Conservation (phyloP, 176 grass and related monocot genomes). For the Tillandsia fasciculata region DNA sequence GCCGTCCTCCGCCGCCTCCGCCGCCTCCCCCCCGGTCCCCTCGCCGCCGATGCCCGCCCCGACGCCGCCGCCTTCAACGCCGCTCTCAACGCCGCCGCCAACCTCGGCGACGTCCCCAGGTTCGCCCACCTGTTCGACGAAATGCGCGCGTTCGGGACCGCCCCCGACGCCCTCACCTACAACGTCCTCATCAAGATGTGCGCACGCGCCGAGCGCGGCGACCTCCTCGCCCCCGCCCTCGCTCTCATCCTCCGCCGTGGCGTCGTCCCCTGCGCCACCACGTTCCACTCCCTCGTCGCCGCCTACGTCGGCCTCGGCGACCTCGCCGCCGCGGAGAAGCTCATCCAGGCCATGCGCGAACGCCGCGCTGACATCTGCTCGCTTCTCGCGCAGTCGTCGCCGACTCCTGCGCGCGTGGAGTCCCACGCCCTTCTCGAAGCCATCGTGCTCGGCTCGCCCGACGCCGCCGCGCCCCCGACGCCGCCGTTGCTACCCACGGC, state of each 20-base stretch:
- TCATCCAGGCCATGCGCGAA: slow-evolving; percentile 86
- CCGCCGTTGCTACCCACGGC: slow-evolving; percentile 35
- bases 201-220: slow-evolving; percentile 48
- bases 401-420: slow-evolving; percentile 1
- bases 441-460: slow-evolving; percentile 18
- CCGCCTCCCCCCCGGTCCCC: slow-evolving; percentile 6
- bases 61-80: slow-evolving; percentile 83
- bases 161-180: slow-evolving; percentile 63
- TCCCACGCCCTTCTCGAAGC: slow-evolving; percentile 41
- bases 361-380: slow-evolving; percentile 42
- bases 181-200: slow-evolving; percentile 82
- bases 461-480: neutral
- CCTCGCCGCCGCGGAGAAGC: slow-evolving; percentile 41
- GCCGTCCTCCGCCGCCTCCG: slow-evolving; percentile 43
- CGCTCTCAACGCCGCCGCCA: slow-evolving; percentile 59
- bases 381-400: slow-evolving; percentile 24
- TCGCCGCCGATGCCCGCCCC: slow-evolving; percentile 23
- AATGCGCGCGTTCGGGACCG: slow-evolving; percentile 28
- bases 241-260: slow-evolving; percentile 29
- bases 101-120: slow-evolving; percentile 43
- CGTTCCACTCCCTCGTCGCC: slow-evolving; percentile 74
- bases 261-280: slow-evolving; percentile 48
- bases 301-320: slow-evolving; percentile 72
- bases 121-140: slow-evolving; percentile 67
- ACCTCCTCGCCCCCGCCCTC: slow-evolving; percentile 44